Evolutionary conservation across 1,284 basidiomycete genomes (phyloP), one percentile per base, ranked within the genome.

Genomic region (Puccinia brachypodii): DNA sequence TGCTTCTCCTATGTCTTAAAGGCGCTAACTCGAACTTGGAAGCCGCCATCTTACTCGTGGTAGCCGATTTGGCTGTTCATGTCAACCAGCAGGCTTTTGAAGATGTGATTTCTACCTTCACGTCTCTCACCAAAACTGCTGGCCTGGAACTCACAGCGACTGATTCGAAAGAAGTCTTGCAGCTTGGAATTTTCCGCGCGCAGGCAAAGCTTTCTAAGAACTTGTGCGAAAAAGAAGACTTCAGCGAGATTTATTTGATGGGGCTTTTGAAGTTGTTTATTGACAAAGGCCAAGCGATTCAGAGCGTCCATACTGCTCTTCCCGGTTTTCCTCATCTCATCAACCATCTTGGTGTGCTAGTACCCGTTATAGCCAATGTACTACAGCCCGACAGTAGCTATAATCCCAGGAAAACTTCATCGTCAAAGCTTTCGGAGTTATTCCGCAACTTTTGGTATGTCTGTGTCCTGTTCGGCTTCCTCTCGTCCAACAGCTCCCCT

Each of bases 361-460:
- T 98, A 40, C 91, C 96, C 22, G 93, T 95, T 0, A 94, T 99
- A 82, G 94, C 96, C 84, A 92, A 94, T 0, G 89, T 98, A 13
- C 89, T 99, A n/a, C 88, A 90, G 50, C 94, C 96, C 85, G 84
- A 88, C 28, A 91, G 92, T 83, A 92, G 94, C 91, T 93, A 0
- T 90, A 92, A 56, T 83, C 88, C 16, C 87, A 89, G 50, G 86
- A 92, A 25, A 40, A 82, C 42, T n/a, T 31, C 69, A 69, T 89
- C 91, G 2, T 85, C 90, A 0, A 91, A 92, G 66, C 86, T 94
- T n/a, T 91, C 93, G 3, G 89, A 91, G 3, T 89, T 94, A 25
- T 99, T 98, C 90, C 91, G 96, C 69, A 95, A 95, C 86, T 90
- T 96, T 88, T 99, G 96, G 96, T 94, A 97, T 87, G 88, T 98